These are phyloP conservation scores for Malassezia globosa DNA, from an alignment of 1,284 basidiomycete genomes.

Conservation along the genomic window DNA sequence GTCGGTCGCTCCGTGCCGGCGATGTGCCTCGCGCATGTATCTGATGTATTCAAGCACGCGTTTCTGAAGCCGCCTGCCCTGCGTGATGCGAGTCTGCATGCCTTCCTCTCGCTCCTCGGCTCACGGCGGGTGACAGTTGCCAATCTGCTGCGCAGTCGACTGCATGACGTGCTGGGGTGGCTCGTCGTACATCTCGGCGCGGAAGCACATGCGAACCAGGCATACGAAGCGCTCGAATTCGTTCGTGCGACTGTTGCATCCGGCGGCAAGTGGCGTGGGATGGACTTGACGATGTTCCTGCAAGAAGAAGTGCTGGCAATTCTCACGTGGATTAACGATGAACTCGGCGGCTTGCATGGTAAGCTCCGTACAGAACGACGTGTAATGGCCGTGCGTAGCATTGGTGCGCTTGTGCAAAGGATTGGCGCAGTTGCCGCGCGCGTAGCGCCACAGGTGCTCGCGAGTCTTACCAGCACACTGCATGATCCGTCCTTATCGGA, in stretches of 20 bases:
- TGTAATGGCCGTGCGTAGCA: constrained; percentile 52
- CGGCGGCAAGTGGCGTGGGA: constrained; percentile 17
- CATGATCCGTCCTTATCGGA: constrained; percentile 62
- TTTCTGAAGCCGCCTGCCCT: constrained; percentile 24
- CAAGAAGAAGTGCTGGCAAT: constrained; percentile 37
- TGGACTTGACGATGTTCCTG: constrained; percentile 25
- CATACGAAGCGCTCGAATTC: constrained; percentile 31
- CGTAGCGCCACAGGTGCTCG: constrained; percentile 59
- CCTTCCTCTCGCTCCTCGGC: constrained; percentile 25
- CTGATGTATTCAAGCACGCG: constrained; percentile 35
- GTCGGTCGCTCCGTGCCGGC: constrained; percentile 26
- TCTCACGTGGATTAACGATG: constrained; percentile 42
- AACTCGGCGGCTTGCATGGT: constrained; percentile 37
- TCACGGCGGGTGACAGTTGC: constrained; percentile 24
- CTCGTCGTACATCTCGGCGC: constrained; percentile 38
- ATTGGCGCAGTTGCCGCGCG: constrained; percentile 53
- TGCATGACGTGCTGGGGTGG: constrained; percentile 39
- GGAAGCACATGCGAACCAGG: constrained; percentile 17
- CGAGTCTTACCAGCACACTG: constrained; percentile 83
- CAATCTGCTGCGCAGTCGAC: constrained; percentile 29
- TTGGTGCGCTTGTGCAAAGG: constrained; percentile 62
- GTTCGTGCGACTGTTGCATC: constrained; percentile 14
- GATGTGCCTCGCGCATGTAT: constrained; percentile 34
- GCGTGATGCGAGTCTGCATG: constrained; percentile 22
- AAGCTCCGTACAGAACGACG: constrained; percentile 26